A percentile compares a stretch with the other conserved stretches of the same genome.
These are phyloP conservation scores for Tulasnella calospora DNA, from an alignment of 768 basidiomycete species.

Conservation along the genomic window DNA sequence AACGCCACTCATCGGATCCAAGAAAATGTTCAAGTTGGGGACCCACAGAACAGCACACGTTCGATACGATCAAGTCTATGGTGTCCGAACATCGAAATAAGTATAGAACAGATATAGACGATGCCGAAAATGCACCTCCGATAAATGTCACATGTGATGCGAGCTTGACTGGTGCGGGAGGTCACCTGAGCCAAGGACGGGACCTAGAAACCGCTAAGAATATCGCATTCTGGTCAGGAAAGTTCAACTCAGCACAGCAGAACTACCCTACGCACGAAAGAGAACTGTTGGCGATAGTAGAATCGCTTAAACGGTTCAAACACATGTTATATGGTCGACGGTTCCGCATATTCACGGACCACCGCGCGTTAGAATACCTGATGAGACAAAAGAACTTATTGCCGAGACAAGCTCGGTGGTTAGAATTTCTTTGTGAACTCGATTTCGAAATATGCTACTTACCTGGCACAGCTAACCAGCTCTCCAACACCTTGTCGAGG, in stretches of 20 bases:
- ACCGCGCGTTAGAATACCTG: conserved; percentile 40
- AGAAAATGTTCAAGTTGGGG: conserved; percentile 34
- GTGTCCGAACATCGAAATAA: conserved; percentile 27
- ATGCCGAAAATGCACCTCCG: conserved; percentile 33
- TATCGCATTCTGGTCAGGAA: conserved; percentile 21
- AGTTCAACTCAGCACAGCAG: conserved; percentile 19
- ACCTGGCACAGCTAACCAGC: conserved; percentile 39
- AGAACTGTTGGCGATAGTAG: conserved; percentile 40
- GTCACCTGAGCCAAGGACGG: conserved; percentile 31
- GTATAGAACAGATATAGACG: conserved; percentile 30
- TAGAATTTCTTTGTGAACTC: conserved; percentile 40
- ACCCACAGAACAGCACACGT: conserved; percentile 36
- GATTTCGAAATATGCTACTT: conserved; percentile 40
- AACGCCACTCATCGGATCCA: conserved; percentile 28
- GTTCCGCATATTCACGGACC: conserved; percentile 39
- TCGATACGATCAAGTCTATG: conserved; percentile 35
- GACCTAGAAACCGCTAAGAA: background rate
- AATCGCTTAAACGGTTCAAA: conserved; percentile 34
- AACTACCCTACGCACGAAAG: conserved; percentile 43
- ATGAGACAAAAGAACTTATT: conserved; percentile 37
- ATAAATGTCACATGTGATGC: conserved; percentile 33
- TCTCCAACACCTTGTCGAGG: conserved; percentile 42
- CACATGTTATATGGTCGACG: conserved; percentile 31
- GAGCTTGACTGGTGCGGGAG: conserved; percentile 40
- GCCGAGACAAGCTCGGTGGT: conserved; percentile 39